A percentile compares a stretch with the other conserved stretches of the same genome.
Evolutionary conservation across 768 basidiomycete species (phyloP).

Genomic region (Udeniomyces megalosporus): DNA sequence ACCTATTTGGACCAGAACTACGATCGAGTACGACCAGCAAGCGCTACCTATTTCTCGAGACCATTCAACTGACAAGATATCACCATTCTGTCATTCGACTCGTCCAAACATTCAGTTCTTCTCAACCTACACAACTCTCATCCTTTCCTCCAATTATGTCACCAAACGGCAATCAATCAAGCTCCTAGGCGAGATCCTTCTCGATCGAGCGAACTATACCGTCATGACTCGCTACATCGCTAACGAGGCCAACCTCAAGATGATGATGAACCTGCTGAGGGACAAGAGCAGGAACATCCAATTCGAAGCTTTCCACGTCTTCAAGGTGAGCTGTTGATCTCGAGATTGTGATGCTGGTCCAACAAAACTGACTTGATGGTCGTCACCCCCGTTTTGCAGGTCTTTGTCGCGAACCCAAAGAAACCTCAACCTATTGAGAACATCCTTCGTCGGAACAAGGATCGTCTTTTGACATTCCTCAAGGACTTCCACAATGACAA

Average conservation of each 20-base stretch:
- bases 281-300: constrained; percentile 99
- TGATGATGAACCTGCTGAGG: constrained; percentile 98
- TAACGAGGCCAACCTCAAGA: constrained; percentile 88
- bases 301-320: constrained; percentile 98
- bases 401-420: constrained; percentile 98
- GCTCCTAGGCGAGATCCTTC: constrained; percentile 88
- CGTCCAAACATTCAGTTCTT: constrained; percentile 95
- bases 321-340: constrained; percentile 88
- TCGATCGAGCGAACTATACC: constrained; percentile 93
- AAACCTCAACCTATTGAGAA: constrained; percentile 87
- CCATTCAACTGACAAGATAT: too few relatives aligned
- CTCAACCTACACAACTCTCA: constrained; percentile 78
- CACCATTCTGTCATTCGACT: not conserved
- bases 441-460: constrained; percentile 84
- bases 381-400: constrained; percentile 34
- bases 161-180: constrained; percentile 99
- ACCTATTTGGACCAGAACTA: constrained; percentile 94
- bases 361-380: too few relatives aligned
- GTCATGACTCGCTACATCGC: constrained; percentile 98
- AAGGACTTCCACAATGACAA: constrained; percentile 96
- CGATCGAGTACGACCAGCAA: constrained; percentile 67
- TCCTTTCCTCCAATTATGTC: constrained; percentile 88
- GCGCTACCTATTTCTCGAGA: too few relatives aligned
- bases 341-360: not conserved
- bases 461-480: constrained; percentile 75